Percentiles rank a stretch among this genome's conserved stretches.
Conservation (phyloP, 306 rosid genomes). For the Nissolia schottii region DNA sequence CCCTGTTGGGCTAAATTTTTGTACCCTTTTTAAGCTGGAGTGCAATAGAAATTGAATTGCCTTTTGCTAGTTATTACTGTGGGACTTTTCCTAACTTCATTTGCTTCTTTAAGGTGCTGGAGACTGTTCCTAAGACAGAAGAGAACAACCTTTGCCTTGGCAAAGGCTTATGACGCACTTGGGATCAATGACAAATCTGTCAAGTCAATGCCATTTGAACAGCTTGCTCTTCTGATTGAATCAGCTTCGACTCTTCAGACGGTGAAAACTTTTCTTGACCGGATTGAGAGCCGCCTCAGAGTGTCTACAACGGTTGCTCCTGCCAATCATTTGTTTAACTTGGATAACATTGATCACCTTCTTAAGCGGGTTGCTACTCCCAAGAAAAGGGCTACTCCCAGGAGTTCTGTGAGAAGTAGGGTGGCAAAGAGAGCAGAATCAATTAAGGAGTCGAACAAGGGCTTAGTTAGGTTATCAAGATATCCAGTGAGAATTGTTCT, state of each 20-base stretch:
- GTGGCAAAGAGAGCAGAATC: conserved; percentile 41
- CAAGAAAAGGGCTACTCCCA: conserved; percentile 61
- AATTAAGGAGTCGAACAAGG: conserved; percentile 33
- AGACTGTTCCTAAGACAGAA: conserved; percentile 53
- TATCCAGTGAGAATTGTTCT: conserved; percentile 81
- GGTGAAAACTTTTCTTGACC: conserved; percentile 70
- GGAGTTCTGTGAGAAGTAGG: conserved; percentile 48
- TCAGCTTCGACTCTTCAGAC: conserved; percentile 72
- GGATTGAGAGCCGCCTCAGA: conserved; percentile 75
- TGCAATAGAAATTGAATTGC: background rate
- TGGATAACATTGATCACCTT: conserved; percentile 91
- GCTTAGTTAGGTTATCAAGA: conserved; percentile 52
- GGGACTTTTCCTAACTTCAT: background rate
- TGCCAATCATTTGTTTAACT: conserved; percentile 35
- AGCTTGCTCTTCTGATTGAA: conserved; percentile 79
- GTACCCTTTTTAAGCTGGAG: background rate
- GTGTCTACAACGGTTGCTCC: conserved; percentile 50
- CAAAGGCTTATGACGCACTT: conserved; percentile 58
- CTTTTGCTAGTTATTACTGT: background rate
- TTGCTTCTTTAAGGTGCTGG: conserved; percentile 69
- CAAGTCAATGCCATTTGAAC: conserved; percentile 85
- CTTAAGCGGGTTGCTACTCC: conserved; percentile 84
- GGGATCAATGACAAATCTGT: conserved; percentile 65
- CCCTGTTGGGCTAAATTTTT: background rate
- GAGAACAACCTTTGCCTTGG: conserved; percentile 69